phyloP scores from a whole-genome alignment of 148 eudicot genomes.

The Diospyros kaki region DNA sequence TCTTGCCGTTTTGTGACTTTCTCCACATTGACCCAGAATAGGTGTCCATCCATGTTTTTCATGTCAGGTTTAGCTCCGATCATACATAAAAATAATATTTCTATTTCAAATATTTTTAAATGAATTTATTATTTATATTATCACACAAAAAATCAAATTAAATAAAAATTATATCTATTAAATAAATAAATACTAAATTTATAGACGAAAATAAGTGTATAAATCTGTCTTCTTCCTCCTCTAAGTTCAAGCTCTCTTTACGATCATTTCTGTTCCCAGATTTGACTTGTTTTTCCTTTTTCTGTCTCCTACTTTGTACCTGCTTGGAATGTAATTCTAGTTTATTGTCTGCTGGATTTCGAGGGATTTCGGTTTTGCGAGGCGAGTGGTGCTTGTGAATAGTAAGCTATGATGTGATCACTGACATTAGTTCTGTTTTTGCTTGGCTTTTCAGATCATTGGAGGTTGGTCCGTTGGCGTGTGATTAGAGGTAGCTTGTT shows the following conservation, averaged over 20 bases:
- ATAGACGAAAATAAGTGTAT: too few relatives aligned
- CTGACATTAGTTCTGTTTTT: not conserved
- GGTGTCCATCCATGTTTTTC: too few relatives aligned
- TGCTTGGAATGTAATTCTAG: not conserved
- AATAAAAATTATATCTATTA: too few relatives aligned
- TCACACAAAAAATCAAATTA: too few relatives aligned
- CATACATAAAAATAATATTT: too few relatives aligned
- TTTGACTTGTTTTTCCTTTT: conserved; percentile 1
- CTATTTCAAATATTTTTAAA: too few relatives aligned
- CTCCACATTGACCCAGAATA: too few relatives aligned
- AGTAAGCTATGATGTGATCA: conserved; percentile 9
- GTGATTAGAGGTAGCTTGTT: conserved; percentile 17
- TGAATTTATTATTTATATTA: too few relatives aligned
- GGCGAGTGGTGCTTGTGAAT: not conserved
- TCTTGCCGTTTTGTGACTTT: too few relatives aligned
- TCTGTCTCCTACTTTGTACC: not conserved
- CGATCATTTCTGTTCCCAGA: not conserved
- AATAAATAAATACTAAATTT: too few relatives aligned
- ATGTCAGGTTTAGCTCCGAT: too few relatives aligned
- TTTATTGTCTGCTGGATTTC: not conserved
- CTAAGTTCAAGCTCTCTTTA: not conserved
- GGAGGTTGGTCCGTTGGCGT: conserved; percentile 12
- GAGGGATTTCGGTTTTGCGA: conserved; percentile 2
- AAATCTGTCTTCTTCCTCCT: not conserved
- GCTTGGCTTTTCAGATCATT: conserved; percentile 23